Percentiles rank a stretch among this genome's conserved stretches.
These are phyloP conservation scores for Trichocomaceae sp. DNA, from an alignment of 2,329 filamentous ascomycete species.

Conservation along the genomic window DNA sequence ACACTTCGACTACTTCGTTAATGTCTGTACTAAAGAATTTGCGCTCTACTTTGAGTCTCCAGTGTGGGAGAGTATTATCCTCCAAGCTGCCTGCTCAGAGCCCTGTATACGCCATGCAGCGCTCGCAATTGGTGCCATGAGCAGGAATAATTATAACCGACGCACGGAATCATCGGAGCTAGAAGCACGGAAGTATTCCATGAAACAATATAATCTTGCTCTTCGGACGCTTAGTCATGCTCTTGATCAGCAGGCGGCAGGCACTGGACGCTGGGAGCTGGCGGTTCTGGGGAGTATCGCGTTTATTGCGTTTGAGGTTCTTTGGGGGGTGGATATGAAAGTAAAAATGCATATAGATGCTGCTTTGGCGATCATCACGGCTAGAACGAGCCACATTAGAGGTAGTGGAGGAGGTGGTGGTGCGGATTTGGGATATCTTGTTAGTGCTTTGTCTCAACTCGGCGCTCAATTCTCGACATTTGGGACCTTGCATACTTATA, in stretches of 20 bases:
- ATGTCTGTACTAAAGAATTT: slow-evolving; percentile 2
- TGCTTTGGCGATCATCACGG: not conserved
- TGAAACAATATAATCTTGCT: slow-evolving; percentile 3
- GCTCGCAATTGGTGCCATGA: slow-evolving; percentile 6
- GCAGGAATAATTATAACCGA: not conserved
- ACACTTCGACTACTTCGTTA: slow-evolving; percentile 4
- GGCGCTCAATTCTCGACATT: not conserved
- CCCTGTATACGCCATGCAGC: not conserved
- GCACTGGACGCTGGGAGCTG: not conserved
- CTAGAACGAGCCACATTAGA: not conserved
- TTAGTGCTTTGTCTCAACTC: slow-evolving; percentile 1
- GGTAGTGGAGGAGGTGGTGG: not conserved
- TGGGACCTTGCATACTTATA: not conserved
- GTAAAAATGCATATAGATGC: slow-evolving; percentile 3
- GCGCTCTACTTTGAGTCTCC: slow-evolving; percentile 3
- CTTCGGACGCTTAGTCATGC: not conserved
- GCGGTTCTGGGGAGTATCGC: slow-evolving; percentile 5
- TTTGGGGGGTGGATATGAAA: slow-evolving; percentile 1
- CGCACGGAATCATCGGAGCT: not conserved
- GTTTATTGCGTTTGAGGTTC: slow-evolving; percentile 9
- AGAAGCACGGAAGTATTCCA: not conserved
- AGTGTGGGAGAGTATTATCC: slow-evolving; percentile 1
- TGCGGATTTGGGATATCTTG: slow-evolving; percentile 1
- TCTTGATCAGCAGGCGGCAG: not conserved
- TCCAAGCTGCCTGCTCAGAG: slow-evolving; percentile 2